Evolutionary conservation across 2,329 filamentous ascomycete species (phyloP).

Genomic region (Hypomyces perniciosus): DNA sequence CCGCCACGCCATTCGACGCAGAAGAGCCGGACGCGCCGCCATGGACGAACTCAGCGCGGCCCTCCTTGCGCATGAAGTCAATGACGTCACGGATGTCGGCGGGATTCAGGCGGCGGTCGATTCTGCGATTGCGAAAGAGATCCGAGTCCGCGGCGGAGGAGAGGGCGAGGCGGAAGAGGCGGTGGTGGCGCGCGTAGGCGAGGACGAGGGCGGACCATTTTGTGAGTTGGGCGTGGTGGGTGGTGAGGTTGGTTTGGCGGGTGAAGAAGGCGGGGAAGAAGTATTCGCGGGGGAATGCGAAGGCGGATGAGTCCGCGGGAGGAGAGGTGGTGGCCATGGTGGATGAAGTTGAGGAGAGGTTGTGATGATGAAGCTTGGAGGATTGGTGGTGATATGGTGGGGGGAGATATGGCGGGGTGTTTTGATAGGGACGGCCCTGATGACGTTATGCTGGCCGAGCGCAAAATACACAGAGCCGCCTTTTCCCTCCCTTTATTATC

Average conservation of each 20-base stretch:
- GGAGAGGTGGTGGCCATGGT: neutral
- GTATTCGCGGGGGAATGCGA: constrained; percentile 59
- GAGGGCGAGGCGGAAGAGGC: constrained; percentile 68
- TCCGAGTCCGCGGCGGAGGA: constrained; percentile 45
- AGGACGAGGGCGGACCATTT: constrained; percentile 88
- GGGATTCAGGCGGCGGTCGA: constrained; percentile 45
- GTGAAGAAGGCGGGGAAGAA: constrained; percentile 83
- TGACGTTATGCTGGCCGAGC: no score
- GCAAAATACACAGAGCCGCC: no score
- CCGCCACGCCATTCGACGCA: constrained; percentile 18
- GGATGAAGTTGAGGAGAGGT: neutral
- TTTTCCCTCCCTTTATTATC: no score
- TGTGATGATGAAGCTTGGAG: neutral
- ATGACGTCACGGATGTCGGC: constrained; percentile 53
- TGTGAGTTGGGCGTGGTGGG: constrained; percentile 66
- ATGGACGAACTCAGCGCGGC: constrained; percentile 60
- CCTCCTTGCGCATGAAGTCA: constrained; percentile 53
- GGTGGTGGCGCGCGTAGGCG: constrained; percentile 73
- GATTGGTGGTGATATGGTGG: neutral
- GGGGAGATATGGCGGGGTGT: neutral
- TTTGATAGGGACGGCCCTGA: no score
- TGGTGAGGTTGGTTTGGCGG: constrained; percentile 67
- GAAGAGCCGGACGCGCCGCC: constrained; percentile 18
- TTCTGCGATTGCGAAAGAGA: constrained; percentile 52
- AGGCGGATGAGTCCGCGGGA: constrained; percentile 25